phyloP scores from a whole-genome alignment of 75 land plant species.

The Azolla pinnata region DNA sequence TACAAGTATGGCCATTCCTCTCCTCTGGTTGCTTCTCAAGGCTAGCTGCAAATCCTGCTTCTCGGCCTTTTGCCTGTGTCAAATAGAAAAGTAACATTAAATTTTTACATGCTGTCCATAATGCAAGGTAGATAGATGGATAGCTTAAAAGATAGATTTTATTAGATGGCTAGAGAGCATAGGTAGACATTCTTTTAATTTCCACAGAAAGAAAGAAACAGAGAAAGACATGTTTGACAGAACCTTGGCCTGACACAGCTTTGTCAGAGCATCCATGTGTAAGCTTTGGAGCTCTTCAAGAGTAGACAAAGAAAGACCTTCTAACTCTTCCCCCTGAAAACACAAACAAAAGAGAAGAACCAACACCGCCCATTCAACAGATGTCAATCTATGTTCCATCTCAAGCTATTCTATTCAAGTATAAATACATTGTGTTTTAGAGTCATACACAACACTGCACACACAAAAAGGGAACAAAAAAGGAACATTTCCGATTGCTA shows the following conservation, averaged over 20 bases:
- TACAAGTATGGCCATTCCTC: constrained; percentile 56
- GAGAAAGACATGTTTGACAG: not conserved
- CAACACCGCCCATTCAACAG: not conserved
- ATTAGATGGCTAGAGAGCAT: not conserved
- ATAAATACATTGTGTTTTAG: too few relatives aligned
- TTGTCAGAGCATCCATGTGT: constrained; percentile 64
- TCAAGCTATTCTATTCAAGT: too few relatives aligned
- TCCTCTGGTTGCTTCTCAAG: constrained; percentile 21
- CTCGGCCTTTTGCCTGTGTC: constrained; percentile 2
- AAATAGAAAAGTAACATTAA: too few relatives aligned
- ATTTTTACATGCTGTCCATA: too few relatives aligned
- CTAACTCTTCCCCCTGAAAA: constrained; percentile 41
- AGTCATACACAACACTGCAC: too few relatives aligned
- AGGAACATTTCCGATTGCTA: too few relatives aligned
- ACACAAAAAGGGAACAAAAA: too few relatives aligned
- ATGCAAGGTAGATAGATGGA: not conserved
- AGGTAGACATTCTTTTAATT: not conserved
- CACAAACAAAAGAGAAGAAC: not conserved
- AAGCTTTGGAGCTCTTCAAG: constrained; percentile 57
- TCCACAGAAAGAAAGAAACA: not conserved
- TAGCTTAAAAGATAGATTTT: not conserved
- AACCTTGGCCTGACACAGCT: constrained; percentile 62
- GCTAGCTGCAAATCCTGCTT: not conserved
- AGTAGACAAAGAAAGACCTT: constrained; percentile 25
- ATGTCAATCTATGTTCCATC: too few relatives aligned